A percentile compares a stretch with the other conserved stretches of the same genome.
Evolutionary conservation across 306 rosid genomes (phyloP).

Genomic region (Prunus davidiana): DNA sequence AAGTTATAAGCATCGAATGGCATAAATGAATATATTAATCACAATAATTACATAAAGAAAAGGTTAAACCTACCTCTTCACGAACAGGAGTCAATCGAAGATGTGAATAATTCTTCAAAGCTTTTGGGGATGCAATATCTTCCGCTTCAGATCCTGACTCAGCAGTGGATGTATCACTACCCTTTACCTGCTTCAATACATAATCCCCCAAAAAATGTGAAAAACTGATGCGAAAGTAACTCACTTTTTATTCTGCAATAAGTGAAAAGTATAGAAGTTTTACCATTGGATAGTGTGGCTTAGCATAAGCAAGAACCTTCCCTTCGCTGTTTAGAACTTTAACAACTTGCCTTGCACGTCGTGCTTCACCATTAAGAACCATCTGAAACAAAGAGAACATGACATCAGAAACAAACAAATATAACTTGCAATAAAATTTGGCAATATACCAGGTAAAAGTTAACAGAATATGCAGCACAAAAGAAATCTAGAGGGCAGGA

Average conservation of each 20-base stretch:
- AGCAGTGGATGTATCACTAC: slow-evolving; percentile 97
- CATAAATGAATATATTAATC: neutral
- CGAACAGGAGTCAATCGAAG: slow-evolving; percentile 96
- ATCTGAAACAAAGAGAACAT: slow-evolving; percentile 47
- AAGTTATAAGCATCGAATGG: neutral
- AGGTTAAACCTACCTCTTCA: slow-evolving; percentile 75
- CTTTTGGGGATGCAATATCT: slow-evolving; percentile 85
- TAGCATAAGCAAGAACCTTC: slow-evolving; percentile 83
- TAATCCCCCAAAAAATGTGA: slow-evolving; percentile 1
- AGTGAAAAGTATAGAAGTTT: neutral
- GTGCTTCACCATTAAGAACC: slow-evolving; percentile 74
- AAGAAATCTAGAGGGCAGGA: slow-evolving; percentile 5
- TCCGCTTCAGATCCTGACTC: slow-evolving; percentile 99
- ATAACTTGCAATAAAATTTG: neutral
- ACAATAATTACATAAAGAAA: slow-evolving; percentile 12
- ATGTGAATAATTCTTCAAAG: slow-evolving; percentile 68
- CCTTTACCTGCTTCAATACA: slow-evolving; percentile 56
- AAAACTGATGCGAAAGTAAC: neutral
- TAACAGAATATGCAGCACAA: slow-evolving; percentile 5
- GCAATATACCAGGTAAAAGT: neutral
- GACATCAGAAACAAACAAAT: slow-evolving; percentile 20
- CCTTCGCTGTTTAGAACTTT: slow-evolving; percentile 88
- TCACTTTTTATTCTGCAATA: neutral
- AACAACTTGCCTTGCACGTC: slow-evolving; percentile 83
- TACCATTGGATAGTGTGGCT: slow-evolving; percentile 81